Evolutionary conservation across 176 grass and related monocot genomes (phyloP).

Genomic region (Microstegium vimineum): DNA sequence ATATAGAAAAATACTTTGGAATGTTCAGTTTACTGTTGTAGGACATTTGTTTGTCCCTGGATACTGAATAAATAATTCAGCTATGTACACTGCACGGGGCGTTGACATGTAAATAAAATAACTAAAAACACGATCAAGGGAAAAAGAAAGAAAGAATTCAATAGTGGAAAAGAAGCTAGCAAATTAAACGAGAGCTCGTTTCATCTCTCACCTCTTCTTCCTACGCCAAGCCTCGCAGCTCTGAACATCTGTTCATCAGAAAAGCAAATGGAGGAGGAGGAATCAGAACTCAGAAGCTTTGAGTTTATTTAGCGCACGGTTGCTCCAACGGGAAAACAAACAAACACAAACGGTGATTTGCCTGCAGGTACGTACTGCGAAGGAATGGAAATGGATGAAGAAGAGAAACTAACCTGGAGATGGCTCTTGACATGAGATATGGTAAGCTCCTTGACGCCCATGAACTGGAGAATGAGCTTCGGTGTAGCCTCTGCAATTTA

Average conservation of each 20-base stretch:
- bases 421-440: slow-evolving; percentile 99
- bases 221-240: slow-evolving; percentile 50
- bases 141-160: not conserved
- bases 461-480: slow-evolving; percentile 76
- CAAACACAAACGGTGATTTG: not conserved
- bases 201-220: slow-evolving; percentile 54
- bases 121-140: not conserved
- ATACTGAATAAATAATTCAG: slow-evolving; percentile 1
- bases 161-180: not conserved
- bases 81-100: not conserved
- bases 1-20: not conserved
- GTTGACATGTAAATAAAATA: not conserved
- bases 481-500: slow-evolving; percentile 71
- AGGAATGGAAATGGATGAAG: not conserved
- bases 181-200: not conserved
- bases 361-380: not conserved
- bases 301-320: not conserved
- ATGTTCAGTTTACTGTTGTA: slow-evolving; percentile 16
- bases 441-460: slow-evolving; percentile 71
- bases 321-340: not conserved
- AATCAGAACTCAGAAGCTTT: slow-evolving; percentile 11
- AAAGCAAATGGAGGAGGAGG: not conserved
- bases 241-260: slow-evolving; percentile 70
- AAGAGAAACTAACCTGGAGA: slow-evolving; percentile 57
- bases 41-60: not conserved